phyloP scores from a whole-genome alignment of 345 rosid species.

The Sisymbrium altissimum region DNA sequence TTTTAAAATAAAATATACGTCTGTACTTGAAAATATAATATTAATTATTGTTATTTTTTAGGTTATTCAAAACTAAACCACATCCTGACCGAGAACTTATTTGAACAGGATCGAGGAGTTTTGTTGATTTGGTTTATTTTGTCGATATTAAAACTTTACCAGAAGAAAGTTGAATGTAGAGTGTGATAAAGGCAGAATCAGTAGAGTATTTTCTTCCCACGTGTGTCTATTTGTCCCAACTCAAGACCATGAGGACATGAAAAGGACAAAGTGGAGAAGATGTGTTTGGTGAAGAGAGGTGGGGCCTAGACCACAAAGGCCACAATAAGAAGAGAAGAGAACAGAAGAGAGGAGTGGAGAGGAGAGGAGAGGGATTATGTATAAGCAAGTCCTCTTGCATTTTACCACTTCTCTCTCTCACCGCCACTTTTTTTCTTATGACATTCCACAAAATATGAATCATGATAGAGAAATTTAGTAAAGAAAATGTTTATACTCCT shows the following conservation, averaged over 20 bases:
- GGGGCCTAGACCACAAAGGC: background rate
- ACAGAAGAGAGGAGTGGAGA: background rate
- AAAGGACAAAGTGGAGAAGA: slow-evolving; percentile 5
- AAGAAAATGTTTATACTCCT: background rate
- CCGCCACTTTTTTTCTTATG: background rate
- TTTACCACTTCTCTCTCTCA: background rate
- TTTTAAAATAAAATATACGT: background rate
- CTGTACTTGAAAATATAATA: too few species aligned
- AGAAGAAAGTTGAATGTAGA: background rate
- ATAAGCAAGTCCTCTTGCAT: background rate
- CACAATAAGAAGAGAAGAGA: background rate
- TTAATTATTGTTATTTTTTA: background rate
- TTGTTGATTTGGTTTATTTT: background rate
- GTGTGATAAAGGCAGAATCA: background rate
- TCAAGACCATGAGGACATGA: background rate
- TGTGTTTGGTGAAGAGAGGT: background rate
- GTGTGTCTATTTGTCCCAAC: slow-evolving; percentile 8
- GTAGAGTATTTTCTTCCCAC: background rate
- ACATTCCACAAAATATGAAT: background rate
- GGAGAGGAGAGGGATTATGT: background rate
- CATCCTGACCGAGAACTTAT: background rate
- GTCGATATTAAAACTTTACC: background rate
- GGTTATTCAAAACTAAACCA: background rate
- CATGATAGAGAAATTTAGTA: background rate
- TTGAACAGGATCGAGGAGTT: background rate